Evolutionary conservation across 768 basidiomycete species (phyloP), one percentile per base, ranked within the genome.

Genomic region (Tulasnella sp.): DNA sequence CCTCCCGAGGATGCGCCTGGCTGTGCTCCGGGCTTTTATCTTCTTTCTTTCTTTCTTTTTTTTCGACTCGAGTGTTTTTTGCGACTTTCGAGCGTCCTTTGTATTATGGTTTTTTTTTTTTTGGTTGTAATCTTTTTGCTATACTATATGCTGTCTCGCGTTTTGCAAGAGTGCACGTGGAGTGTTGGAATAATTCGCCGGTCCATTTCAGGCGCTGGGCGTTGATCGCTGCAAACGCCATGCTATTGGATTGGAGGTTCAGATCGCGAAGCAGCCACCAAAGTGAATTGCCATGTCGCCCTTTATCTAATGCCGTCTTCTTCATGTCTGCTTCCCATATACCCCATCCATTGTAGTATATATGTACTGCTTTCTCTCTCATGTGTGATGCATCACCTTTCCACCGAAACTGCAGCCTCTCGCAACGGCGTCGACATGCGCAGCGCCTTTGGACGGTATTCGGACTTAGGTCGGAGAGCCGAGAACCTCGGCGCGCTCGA

Each of bases 51-150:
- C n/a, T n/a, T n/a, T n/a, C n/a, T 39, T 44, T 44, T 13, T 44
- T 44, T 44, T 44, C 10, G 13, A 44, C 42, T 44, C 42, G 42
- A 11, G 42, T 44, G 5, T 44, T 44, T 44, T n/a, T n/a, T 35
- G 35, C 35, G 35, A 35, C 35, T 6, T 55, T 26, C n/a, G 57
- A 29, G 57, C 23, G 57, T 61, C 6, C n/a, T 35, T 16, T 61
- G 57, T 61, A 61, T 61, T 61, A 61, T 61, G 61, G 23, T 67
- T 67, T 26, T 4, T 67, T 67, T 26, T 4, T 26, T 35, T 67
- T 67, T 67, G 26, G 29, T 67, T 44, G 61, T 67, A 67, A 67
- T 67, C 32, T 29, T 67, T 67, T 35, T 67, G 61, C 61, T 67
- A 67, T 67, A 67, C 61, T 67, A 67, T 67, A 16, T 67, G 61